Evolutionary conservation across 2,329 filamentous ascomycete species (phyloP).

Genomic region (Scleromitrula shiraiana): DNA sequence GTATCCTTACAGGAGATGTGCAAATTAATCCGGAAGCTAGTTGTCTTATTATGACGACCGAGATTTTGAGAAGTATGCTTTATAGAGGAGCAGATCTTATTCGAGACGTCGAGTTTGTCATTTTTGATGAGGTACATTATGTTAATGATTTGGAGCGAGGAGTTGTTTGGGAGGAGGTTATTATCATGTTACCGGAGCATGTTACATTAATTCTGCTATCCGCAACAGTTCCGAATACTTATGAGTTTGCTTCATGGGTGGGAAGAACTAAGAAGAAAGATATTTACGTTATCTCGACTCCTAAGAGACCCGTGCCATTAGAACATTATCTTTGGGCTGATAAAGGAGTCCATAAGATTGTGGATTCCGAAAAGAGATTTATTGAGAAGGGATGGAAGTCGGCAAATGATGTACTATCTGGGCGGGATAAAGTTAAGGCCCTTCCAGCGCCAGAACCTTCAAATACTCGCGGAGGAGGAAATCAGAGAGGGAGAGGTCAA

Average conservation of each 20-base stretch:
- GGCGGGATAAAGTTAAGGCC: slow-evolving; percentile 67
- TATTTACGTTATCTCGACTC: slow-evolving; percentile 97
- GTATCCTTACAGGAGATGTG: slow-evolving; percentile 93
- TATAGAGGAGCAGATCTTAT: slow-evolving; percentile 94
- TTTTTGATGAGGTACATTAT: slow-evolving; percentile 98
- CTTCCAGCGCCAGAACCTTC: slow-evolving; percentile 30
- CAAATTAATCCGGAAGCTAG: slow-evolving; percentile 97
- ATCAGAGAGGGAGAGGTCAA: slow-evolving; percentile 45
- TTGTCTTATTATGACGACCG: slow-evolving; percentile 98
- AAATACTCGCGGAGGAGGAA: slow-evolving; percentile 39
- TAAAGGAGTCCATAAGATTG: slow-evolving; percentile 89
- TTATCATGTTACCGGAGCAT: slow-evolving; percentile 98
- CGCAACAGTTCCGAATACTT: slow-evolving; percentile 92
- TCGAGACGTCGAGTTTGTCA: slow-evolving; percentile 95
- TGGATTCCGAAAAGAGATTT: slow-evolving; percentile 86
- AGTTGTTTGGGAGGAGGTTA: slow-evolving; percentile 99
- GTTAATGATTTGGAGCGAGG: slow-evolving; percentile 94
- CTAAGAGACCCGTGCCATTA: slow-evolving; percentile 87
- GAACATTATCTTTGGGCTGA: slow-evolving; percentile 96
- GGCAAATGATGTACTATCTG: slow-evolving; percentile 73
- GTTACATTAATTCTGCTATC: slow-evolving; percentile 92
- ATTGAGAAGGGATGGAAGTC: slow-evolving; percentile 92
- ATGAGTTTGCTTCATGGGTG: slow-evolving; percentile 98
- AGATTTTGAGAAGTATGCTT: slow-evolving; percentile 96
- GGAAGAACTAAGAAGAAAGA: slow-evolving; percentile 97